A percentile compares a stretch with the other conserved stretches of the same genome.
These are phyloP conservation scores for Castanospermum australe DNA, from an alignment of 306 rosid genomes.

Conservation along the genomic window DNA sequence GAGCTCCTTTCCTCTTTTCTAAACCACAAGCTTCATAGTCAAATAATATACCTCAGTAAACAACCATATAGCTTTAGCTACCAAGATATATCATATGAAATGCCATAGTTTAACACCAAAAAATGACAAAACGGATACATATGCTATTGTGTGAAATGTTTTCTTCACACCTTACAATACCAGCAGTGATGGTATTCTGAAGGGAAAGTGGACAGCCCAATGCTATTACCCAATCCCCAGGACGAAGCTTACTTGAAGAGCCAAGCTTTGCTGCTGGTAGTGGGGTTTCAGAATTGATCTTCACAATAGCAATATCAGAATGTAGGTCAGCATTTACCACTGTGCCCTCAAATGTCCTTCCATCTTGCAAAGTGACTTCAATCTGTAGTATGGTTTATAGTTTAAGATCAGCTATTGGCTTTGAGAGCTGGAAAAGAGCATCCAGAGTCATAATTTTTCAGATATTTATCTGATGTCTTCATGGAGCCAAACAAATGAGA, in stretches of 20 bases:
- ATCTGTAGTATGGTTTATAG: constrained; percentile 46
- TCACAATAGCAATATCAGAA: constrained; percentile 86
- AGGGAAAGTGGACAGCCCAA: constrained; percentile 89
- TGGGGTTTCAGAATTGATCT: constrained; percentile 76
- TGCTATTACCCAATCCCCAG: constrained; percentile 94
- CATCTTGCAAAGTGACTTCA: constrained; percentile 89
- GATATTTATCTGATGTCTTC: background rate
- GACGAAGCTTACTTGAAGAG: constrained; percentile 74
- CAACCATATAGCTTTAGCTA: constrained; percentile 3
- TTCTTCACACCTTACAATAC: constrained; percentile 77
- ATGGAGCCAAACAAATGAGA: background rate
- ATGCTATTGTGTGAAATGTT: background rate
- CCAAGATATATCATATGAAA: constrained; percentile 8
- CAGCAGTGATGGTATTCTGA: constrained; percentile 92
- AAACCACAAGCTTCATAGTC: background rate
- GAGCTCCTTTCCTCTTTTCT: background rate
- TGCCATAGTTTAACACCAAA: background rate
- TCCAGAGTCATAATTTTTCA: background rate
- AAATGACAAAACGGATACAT: background rate
- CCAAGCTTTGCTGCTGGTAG: constrained; percentile 85
- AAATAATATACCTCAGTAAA: background rate
- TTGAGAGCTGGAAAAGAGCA: background rate
- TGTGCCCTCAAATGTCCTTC: constrained; percentile 78
- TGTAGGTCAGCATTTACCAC: constrained; percentile 78
- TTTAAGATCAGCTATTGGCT: constrained; percentile 2